Base-by-base conservation (phyloP, 2,329 filamentous ascomycete species). In the Hypomyces perniciosus region DNA sequence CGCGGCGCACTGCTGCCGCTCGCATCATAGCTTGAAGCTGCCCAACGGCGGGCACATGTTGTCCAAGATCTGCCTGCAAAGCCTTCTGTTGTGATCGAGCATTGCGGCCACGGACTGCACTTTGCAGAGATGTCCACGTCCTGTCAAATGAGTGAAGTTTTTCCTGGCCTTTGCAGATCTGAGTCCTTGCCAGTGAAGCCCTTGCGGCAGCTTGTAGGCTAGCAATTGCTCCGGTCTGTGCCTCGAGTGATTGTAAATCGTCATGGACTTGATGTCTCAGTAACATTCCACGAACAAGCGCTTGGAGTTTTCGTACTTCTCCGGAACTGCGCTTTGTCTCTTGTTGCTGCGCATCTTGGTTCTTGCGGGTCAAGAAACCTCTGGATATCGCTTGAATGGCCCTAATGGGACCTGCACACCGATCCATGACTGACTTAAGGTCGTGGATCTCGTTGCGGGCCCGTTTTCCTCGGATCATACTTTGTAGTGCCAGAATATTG, bases 401-500 rank as follows among this genome's bases (percentile, higher is more conserved):
- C 40, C 79, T 75, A 50, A 90, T 78, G 45, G 84, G 81, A 48
- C 81, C 80, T 56, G 77, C 79, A 47, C 79, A 84, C 54, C 76
- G 73, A 56, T 77, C 74, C 61, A 90, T 78, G 61, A 85, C 78
- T 62, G 75, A 76, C 65, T 67, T 75, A 57, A 75, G 70, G 56
- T 78, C 71, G 62, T 72, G 73, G 68, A 84, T 73, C 71, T 83
- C 72, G 56, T 77, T 68, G 55, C 83, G 79, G 56, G 75, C 77
- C 63, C 84, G 87, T 53, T 78, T 79, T 26, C 85, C 88, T 61
- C 88, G 78, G 63, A 90, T 80, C 43, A 95, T 75, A 65, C 84
- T 95, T 68, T 99, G 93, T 9, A 99, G 73, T 61, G 84, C 82
- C 54, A 93, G 70, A 42, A 97, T 78, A 54, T 89, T 80, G 5